Evolutionary conservation across 176 grass and related monocot genomes (phyloP).

Genomic region (Oryza rufipogon): DNA sequence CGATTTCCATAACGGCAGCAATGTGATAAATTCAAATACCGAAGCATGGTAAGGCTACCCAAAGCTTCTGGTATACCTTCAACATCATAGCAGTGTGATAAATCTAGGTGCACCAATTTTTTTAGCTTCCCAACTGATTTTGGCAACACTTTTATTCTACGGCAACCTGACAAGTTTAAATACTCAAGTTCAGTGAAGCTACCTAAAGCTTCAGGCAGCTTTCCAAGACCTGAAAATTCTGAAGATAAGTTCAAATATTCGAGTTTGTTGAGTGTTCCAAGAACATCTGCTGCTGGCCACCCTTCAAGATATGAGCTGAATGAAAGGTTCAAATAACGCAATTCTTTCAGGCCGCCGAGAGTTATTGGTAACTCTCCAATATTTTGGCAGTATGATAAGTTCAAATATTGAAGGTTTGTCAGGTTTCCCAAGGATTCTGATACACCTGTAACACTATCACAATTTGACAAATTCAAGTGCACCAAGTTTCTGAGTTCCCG

Average conservation of each 20-base stretch:
- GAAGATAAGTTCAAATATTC: conserved; percentile 1
- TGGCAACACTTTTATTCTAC: background rate
- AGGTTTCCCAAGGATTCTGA: background rate
- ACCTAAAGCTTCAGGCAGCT: conserved; percentile 19
- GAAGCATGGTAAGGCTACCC: background rate
- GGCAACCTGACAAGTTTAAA: conserved; percentile 16
- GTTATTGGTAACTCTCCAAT: background rate
- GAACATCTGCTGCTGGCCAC: background rate
- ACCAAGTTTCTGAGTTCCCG: background rate
- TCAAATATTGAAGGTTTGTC: background rate
- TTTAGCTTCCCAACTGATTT: background rate
- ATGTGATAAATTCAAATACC: background rate
- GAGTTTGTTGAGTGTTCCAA: background rate
- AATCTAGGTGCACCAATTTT: conserved; percentile 14
- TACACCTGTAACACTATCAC: background rate
- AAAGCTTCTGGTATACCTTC: background rate
- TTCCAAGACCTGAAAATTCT: background rate
- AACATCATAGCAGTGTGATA: background rate
- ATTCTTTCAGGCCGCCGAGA: background rate
- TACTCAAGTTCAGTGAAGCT: conserved; percentile 5
- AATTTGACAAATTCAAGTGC: conserved; percentile 5
- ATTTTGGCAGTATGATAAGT: background rate
- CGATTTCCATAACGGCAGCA: too few species aligned
- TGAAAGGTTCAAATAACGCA: conserved; percentile 22
- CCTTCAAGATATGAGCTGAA: conserved; percentile 26